A percentile compares a stretch with the other conserved stretches of the same genome.
Evolutionary conservation across 768 basidiomycete species (phyloP).

Genomic region (Grammothele lineata): DNA sequence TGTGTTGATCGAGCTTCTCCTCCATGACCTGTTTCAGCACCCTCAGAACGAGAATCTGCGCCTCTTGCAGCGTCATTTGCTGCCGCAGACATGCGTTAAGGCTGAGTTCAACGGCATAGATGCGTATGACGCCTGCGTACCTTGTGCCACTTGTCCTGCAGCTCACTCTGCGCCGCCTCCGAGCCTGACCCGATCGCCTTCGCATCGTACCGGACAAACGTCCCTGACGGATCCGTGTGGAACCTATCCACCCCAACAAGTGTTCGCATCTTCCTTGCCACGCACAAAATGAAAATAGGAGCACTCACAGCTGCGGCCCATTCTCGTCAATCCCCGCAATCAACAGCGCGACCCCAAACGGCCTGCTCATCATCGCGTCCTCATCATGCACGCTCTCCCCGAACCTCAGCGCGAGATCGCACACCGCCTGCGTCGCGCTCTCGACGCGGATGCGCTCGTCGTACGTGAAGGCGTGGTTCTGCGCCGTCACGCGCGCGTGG

Average conservation of each 20-base stretch:
- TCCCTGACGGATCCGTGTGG: conserved; percentile 98
- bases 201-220: conserved; percentile 93
- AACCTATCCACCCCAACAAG: conserved; percentile 46
- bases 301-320: conserved; percentile 88
- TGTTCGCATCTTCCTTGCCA: neutral
- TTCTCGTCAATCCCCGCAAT: conserved; percentile 97
- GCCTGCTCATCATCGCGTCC: conserved; percentile 98
- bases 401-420: conserved; percentile 93
- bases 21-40: conserved; percentile 99
- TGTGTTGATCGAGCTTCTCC: conserved; percentile 98
- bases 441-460: conserved; percentile 97
- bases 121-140: conserved; percentile 43
- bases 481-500: conserved; percentile 94
- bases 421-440: conserved; percentile 96
- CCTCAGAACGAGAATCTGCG: conserved; percentile 78
- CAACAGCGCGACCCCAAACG: conserved; percentile 95
- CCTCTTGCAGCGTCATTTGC: conserved; percentile 91
- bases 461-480: conserved; percentile 95
- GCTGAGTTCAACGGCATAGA: no score
- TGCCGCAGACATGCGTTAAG: no score
- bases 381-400: conserved; percentile 99
- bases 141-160: conserved; percentile 97
- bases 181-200: conserved; percentile 99
- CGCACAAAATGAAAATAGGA: neutral
- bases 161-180: conserved; percentile 93